Conservation (phyloP, 2,329 filamentous ascomycete species). For the Exophiala spinifera region DNA sequence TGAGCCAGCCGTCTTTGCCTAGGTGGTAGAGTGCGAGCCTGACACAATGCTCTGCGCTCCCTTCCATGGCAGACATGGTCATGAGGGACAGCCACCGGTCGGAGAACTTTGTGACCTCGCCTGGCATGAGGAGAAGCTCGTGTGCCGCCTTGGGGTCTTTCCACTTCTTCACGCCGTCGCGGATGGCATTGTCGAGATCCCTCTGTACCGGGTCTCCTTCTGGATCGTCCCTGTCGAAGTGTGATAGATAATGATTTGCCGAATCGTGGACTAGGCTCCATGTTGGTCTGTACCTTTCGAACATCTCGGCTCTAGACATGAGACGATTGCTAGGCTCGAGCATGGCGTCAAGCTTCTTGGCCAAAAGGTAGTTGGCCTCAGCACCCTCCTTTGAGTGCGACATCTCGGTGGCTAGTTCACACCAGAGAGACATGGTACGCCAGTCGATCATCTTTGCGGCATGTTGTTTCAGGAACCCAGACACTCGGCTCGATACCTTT, state of each 20-base stretch:
- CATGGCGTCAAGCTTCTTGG: conserved; percentile 15
- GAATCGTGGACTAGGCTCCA: conserved; percentile 15
- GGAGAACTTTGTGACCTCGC: conserved; percentile 10
- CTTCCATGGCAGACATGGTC: conserved; percentile 16
- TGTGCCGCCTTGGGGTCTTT: conserved; percentile 14
- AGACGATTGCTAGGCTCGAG: conserved; percentile 8
- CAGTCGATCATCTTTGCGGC: conserved; percentile 14
- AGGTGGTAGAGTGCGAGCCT: conserved; percentile 19
- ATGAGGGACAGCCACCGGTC: conserved; percentile 17
- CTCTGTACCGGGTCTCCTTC: conserved; percentile 9
- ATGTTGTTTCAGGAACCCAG: conserved; percentile 6
- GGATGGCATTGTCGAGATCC: conserved; percentile 15
- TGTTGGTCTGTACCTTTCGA: conserved; percentile 6
- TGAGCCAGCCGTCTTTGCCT: conserved; percentile 22
- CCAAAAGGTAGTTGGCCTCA: conserved; percentile 13
- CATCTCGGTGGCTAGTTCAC: conserved; percentile 6
- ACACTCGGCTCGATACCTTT: not conserved
- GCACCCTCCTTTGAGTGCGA: conserved; percentile 5
- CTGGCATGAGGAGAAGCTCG: conserved; percentile 4
- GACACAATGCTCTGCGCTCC: conserved; percentile 12
- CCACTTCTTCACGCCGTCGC: conserved; percentile 15
- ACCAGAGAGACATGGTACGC: conserved; percentile 16
- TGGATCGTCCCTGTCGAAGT: conserved; percentile 3
- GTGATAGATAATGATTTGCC: conserved; percentile 13
- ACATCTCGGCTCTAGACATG: not conserved